Evolutionary conservation across 495 filamentous ascomycete species (phyloP).

Genomic region (Daldinia childiae): DNA sequence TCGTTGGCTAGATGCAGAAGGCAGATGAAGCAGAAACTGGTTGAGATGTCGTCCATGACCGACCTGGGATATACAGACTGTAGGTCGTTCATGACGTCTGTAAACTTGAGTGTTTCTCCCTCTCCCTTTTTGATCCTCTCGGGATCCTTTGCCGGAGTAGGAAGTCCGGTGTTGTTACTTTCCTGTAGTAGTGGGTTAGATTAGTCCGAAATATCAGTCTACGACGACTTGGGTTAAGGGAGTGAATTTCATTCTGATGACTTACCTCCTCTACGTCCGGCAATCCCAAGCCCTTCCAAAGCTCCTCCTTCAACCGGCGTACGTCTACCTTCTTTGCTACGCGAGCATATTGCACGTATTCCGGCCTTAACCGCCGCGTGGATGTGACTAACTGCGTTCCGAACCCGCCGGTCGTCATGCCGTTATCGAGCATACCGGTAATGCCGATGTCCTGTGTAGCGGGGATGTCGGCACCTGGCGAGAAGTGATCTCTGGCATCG

Average conservation of each 20-base stretch:
- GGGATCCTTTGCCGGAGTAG: constrained; percentile 44
- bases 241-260: constrained; percentile 7
- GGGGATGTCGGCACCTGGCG: constrained; percentile 71
- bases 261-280: constrained; percentile 57
- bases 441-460: constrained; percentile 54
- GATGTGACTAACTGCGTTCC: constrained; percentile 95
- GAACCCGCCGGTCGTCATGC: constrained; percentile 72
- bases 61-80: constrained; percentile 85
- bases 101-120: constrained; percentile 74
- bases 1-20: constrained; percentile 96
- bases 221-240: neutral
- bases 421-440: constrained; percentile 57
- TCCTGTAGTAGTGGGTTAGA: constrained; percentile 36
- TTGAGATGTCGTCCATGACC: constrained; percentile 92
- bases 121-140: constrained; percentile 46
- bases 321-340: constrained; percentile 99
- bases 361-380: constrained; percentile 79
- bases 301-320: constrained; percentile 89
- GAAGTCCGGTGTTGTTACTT: constrained; percentile 42
- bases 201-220: neutral
- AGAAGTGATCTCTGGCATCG: constrained; percentile 90
- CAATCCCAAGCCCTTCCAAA: constrained; percentile 90
- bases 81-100: constrained; percentile 86
- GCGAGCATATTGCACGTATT: constrained; percentile 96
- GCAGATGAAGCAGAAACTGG: constrained; percentile 97